Evolutionary conservation across 2,329 filamentous ascomycete genomes (phyloP).

Genomic region (Fusarium chaquense): DNA sequence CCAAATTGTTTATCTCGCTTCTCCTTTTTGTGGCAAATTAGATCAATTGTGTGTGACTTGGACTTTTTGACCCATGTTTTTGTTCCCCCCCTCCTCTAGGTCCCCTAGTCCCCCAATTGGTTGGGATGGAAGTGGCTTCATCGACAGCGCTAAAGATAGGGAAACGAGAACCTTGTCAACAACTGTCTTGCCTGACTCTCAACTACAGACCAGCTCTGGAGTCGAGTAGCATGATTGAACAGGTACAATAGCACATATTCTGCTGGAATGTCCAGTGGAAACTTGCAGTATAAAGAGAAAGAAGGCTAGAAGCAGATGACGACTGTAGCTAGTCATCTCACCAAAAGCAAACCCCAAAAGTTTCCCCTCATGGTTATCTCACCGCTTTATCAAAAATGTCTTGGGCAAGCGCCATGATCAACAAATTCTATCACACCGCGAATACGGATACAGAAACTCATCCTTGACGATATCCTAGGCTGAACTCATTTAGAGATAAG

Average conservation of each 20-base stretch:
- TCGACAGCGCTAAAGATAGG: slow-evolving; percentile 2
- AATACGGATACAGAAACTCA: neutral
- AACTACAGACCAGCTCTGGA: neutral
- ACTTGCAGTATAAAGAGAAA: neutral
- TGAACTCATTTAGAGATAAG: neutral
- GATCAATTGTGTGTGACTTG: slow-evolving; percentile 4
- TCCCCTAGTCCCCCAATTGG: slow-evolving; percentile 1
- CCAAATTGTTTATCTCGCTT: slow-evolving; percentile 8
- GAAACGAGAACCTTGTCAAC: neutral
- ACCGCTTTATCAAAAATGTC: slow-evolving; percentile 6
- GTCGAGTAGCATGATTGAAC: neutral
- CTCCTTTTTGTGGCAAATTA: slow-evolving; percentile 15
- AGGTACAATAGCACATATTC: neutral
- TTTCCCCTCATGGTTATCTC: neutral
- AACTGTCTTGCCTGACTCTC: neutral
- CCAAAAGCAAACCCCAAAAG: neutral
- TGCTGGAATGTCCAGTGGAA: neutral
- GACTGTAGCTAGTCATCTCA: neutral
- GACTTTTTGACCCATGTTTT: neutral
- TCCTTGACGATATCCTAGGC: neutral
- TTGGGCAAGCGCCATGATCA: slow-evolving; percentile 10
- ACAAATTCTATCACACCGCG: neutral
- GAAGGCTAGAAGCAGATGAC: neutral
- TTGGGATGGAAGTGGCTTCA: neutral
- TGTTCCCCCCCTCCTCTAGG: neutral